Base-by-base conservation (phyloP, 768 basidiomycete genomes). In the Chalciporus sphaerocephalus region DNA sequence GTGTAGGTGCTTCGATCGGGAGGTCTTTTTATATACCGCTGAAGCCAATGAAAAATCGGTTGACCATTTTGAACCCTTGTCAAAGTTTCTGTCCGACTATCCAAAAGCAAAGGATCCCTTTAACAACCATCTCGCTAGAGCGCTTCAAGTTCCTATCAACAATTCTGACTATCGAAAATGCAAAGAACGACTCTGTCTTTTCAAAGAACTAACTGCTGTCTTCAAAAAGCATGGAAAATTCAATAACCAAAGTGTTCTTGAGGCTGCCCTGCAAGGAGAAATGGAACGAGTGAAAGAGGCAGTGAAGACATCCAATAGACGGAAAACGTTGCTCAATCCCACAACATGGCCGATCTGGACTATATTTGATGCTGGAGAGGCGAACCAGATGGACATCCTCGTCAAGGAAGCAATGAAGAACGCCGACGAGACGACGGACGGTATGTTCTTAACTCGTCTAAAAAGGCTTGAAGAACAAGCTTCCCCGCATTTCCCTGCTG, bases 151-250 rank as follows among this genome's bases (percentile, higher is more conserved):
- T 7, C 25, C 18, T 1, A 62, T 65, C 3, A 2, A 21, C 5
- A 17, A 50, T 16, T 10, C 0, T 2, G 58, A 57, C 0, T 60
- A 54, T 42, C 44, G 12, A 27, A 1, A 0, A 5, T 20, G 34
- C n/a, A 65, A 65, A 41, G 30, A 54, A 0, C 58, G 46, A 8
- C 38, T 65, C 13, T 21, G 32, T 17, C 3, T 52, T 2, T 45
- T 52, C 22, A 50, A 48, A 21, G 46, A 38, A 15, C 16, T 64
- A 1, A 0, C 0, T 5, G 9, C 33, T 0, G 37, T 47, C 6
- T n/a, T 50, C 5, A 20, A 37, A 13, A 13, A 18, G 32, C 21
- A 28, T 5, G 6, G 2, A 1, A 35, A 40, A 7, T 7, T 52
- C 3, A 41, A 48, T 17, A 20, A 44, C 10, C 3, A 13, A 6